These are phyloP conservation scores for Trichoderma gamsii DNA, from an alignment of 495 filamentous ascomycete genomes.

Conservation along the genomic window DNA sequence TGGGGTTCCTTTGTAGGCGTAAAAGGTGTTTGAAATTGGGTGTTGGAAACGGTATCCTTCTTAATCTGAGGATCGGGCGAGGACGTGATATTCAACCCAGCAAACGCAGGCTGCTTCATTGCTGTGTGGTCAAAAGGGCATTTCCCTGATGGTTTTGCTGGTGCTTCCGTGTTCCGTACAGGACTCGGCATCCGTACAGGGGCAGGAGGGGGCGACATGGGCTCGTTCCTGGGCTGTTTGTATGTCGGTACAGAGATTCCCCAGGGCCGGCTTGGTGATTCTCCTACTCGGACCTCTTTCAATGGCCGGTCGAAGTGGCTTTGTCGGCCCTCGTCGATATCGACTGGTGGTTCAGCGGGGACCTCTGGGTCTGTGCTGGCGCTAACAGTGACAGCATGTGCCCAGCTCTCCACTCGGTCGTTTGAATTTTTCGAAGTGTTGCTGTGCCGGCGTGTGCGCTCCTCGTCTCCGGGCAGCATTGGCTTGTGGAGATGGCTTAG, in stretches of 20 bases:
- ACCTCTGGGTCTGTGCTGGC: conserved; percentile 28
- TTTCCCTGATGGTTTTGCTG: conserved; percentile 27
- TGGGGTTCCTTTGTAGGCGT: conserved; percentile 5
- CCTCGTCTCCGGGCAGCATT: conserved; percentile 58
- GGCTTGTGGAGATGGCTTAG: conserved; percentile 76
- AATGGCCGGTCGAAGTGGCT: conserved; percentile 72
- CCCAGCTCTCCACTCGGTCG: conserved; percentile 73
- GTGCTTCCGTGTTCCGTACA: conserved; percentile 21
- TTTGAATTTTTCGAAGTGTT: conserved; percentile 47
- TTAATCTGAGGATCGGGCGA: background rate
- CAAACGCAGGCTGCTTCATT: conserved; percentile 17
- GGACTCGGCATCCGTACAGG: conserved; percentile 32
- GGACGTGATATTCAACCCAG: conserved; percentile 3
- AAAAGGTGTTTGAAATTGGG: background rate
- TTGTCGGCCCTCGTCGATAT: conserved; percentile 39
- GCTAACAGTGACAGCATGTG: conserved; percentile 63
- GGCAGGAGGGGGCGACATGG: conserved; percentile 37
- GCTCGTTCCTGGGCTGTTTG: conserved; percentile 28
- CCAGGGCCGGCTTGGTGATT: conserved; percentile 87
- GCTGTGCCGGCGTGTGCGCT: conserved; percentile 27
- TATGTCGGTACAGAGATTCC: conserved; percentile 71
- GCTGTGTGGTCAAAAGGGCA: conserved; percentile 46
- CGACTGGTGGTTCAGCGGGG: conserved; percentile 35
- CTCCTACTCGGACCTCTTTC: conserved; percentile 77
- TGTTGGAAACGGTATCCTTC: background rate